A percentile compares a stretch with the other conserved stretches of the same genome.
Conservation (phyloP, 345 rosid genomes). For the Salix koriyanagi region DNA sequence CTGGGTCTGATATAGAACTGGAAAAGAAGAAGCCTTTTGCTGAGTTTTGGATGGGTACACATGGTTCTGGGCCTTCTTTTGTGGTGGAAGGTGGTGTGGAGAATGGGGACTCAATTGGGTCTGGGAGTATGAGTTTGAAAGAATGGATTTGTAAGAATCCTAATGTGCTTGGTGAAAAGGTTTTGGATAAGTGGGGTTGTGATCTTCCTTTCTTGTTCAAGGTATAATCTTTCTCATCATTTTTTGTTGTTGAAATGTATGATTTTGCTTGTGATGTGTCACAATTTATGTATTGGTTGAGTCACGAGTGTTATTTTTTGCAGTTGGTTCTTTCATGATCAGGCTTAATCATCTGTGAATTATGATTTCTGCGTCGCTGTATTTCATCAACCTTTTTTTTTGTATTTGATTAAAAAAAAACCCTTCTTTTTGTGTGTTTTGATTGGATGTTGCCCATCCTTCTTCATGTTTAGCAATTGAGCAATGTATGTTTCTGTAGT, state of each 20-base stretch:
- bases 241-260: not conserved
- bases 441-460: not conserved
- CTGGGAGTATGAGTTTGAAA: slow-evolving; percentile 40
- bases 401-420: not conserved
- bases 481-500: not conserved
- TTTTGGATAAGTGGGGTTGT: slow-evolving; percentile 81
- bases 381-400: not conserved
- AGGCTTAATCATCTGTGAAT: not conserved
- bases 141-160: slow-evolving; percentile 73
- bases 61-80: slow-evolving; percentile 80
- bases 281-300: not conserved
- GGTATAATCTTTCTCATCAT: slow-evolving; percentile 33
- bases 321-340: not conserved
- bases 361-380: not conserved
- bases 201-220: slow-evolving; percentile 97
- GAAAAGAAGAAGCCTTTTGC: slow-evolving; percentile 59
- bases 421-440: not conserved
- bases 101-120: slow-evolving; percentile 30
- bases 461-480: not conserved
- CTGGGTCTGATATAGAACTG: slow-evolving; percentile 27
- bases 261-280: not conserved
- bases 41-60: slow-evolving; percentile 85
- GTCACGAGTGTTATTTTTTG: not conserved
- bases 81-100: slow-evolving; percentile 30
- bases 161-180: slow-evolving; percentile 63